Evolutionary conservation across 1,284 basidiomycete genomes (phyloP).

Genomic region (Trichosporon sp.): DNA sequence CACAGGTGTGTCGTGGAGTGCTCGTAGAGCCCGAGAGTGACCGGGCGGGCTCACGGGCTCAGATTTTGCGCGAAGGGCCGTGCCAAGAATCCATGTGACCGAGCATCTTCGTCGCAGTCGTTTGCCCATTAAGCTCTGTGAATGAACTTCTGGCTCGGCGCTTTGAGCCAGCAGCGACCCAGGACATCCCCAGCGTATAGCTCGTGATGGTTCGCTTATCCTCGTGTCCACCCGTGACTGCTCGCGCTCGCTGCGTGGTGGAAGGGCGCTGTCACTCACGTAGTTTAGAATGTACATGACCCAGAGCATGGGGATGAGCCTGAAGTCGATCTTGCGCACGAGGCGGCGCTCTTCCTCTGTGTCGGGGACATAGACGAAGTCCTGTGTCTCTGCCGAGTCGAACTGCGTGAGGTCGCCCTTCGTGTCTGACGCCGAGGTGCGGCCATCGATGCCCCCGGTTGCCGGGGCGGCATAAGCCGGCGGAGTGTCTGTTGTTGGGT

Average conservation of each 20-base stretch:
- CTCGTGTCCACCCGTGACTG: neutral
- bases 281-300: conserved; percentile 35
- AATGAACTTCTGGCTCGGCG: neutral
- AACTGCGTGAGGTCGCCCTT: neutral
- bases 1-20: too few relatives aligned
- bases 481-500: neutral
- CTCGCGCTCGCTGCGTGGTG: neutral
- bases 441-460: neutral
- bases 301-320: conserved; percentile 52
- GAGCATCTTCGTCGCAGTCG: neutral
- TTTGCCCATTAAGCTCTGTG: too few relatives aligned
- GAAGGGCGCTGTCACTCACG: conserved; percentile 19
- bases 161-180: neutral
- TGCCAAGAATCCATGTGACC: neutral
- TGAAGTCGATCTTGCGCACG: conserved; percentile 55
- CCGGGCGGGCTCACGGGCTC: too few relatives aligned
- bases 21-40: too few relatives aligned
- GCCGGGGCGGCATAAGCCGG: neutral
- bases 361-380: conserved; percentile 40
- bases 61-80: neutral
- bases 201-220: too few relatives aligned
- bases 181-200: too few relatives aligned
- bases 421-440: neutral
- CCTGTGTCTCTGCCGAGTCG: neutral
- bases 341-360: conserved; percentile 51